Evolutionary conservation across 2,329 filamentous ascomycete species (phyloP).

Genomic region (Fonsecaea pedrosoi): DNA sequence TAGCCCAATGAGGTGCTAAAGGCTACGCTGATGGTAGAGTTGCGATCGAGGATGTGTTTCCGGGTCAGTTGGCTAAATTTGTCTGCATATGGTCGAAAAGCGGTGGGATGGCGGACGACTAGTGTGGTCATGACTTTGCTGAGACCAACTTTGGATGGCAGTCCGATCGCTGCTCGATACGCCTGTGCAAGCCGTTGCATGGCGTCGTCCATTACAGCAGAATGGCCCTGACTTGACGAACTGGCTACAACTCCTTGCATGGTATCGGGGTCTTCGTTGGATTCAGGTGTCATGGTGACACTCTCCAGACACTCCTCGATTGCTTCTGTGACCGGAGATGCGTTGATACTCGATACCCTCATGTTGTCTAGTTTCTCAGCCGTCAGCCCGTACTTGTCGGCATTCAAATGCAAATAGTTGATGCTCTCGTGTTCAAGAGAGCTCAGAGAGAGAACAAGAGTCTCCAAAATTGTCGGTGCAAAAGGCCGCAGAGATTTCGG

Average conservation of each 20-base stretch:
- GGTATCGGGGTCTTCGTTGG: slow-evolving; percentile 16
- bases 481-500: slow-evolving; percentile 80
- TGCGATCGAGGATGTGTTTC: slow-evolving; percentile 84
- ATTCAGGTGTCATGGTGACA: slow-evolving; percentile 69
- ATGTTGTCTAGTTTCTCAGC: slow-evolving; percentile 90
- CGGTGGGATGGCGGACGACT: slow-evolving; percentile 76
- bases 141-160: slow-evolving; percentile 93
- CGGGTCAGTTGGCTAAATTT: slow-evolving; percentile 78
- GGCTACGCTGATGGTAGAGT: slow-evolving; percentile 88
- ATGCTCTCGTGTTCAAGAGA: slow-evolving; percentile 87
- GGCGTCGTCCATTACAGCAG: slow-evolving; percentile 67
- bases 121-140: slow-evolving; percentile 83
- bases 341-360: slow-evolving; percentile 78
- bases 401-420: slow-evolving; percentile 91
- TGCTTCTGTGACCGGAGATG: slow-evolving; percentile 88
- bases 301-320: slow-evolving; percentile 88
- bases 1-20: slow-evolving; percentile 90
- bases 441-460: slow-evolving; percentile 80
- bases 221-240: background rate
- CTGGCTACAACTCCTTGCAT: slow-evolving; percentile 35
- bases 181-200: slow-evolving; percentile 75
- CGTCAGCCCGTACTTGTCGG: slow-evolving; percentile 80
- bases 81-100: slow-evolving; percentile 77
- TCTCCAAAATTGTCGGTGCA: slow-evolving; percentile 79
- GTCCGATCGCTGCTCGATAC: slow-evolving; percentile 84